Evolutionary conservation across 495 filamentous ascomycete species (phyloP).

Genomic region (Xylaria palmicola): DNA sequence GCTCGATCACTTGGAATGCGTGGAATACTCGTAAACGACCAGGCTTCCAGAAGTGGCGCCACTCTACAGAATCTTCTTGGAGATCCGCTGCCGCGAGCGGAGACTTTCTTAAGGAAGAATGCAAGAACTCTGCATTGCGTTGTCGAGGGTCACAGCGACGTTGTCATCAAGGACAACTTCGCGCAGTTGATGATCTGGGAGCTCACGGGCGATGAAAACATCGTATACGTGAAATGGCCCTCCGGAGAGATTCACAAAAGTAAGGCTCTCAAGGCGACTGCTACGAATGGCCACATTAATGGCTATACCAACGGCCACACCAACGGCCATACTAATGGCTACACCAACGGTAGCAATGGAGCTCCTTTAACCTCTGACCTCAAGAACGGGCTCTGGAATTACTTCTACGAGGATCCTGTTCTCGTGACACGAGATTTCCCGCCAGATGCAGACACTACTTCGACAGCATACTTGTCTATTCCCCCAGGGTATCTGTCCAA

Average conservation of each 20-base stretch:
- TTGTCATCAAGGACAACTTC: constrained; percentile 23
- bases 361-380: background rate
- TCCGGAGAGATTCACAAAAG: constrained; percentile 8
- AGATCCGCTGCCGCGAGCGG: background rate
- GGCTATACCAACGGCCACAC: background rate
- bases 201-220: constrained; percentile 16
- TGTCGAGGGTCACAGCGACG: background rate
- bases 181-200: constrained; percentile 26
- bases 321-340: background rate
- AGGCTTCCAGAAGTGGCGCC: background rate
- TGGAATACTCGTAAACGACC: constrained; percentile 8
- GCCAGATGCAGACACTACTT: constrained; percentile 24
- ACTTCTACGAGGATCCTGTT: constrained; percentile 17
- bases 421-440: constrained; percentile 16
- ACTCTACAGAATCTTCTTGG: constrained; percentile 9
- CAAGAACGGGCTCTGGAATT: constrained; percentile 16
- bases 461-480: constrained; percentile 26
- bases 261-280: background rate
- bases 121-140: constrained; percentile 14
- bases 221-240: constrained; percentile 22
- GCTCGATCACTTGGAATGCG: constrained; percentile 24
- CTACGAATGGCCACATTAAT: no score
- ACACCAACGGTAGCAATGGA: background rate
- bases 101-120: constrained; percentile 6
- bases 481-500: background rate